phyloP scores from a whole-genome alignment of 1,284 basidiomycete species.

The Tranzscheliella williamsii region DNA sequence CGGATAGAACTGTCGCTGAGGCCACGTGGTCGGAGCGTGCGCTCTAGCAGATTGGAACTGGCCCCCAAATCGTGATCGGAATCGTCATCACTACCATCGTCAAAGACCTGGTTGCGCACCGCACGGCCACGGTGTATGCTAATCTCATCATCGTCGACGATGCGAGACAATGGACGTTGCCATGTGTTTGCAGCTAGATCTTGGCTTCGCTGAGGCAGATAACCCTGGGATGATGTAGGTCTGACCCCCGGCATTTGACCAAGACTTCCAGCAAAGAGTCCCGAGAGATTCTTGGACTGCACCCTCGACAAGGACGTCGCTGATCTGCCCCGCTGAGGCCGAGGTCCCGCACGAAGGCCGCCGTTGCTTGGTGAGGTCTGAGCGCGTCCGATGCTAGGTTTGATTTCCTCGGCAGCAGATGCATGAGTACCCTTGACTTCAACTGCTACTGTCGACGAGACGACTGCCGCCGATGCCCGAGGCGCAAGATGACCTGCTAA shows the following conservation, averaged over 20 bases:
- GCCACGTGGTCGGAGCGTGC: constrained; percentile 44
- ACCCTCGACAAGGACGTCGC: constrained; percentile 31
- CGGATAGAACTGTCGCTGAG: constrained; percentile 57
- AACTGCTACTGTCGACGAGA: constrained; percentile 42
- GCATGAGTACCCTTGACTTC: constrained; percentile 48
- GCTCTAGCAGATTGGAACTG: constrained; percentile 18
- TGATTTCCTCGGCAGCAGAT: constrained; percentile 18
- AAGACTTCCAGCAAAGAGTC: constrained; percentile 42
- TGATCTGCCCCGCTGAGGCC: constrained; percentile 27
- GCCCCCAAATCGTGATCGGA: constrained; percentile 18
- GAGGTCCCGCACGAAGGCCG: constrained; percentile 22
- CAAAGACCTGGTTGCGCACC: constrained; percentile 29
- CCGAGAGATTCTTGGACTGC: constrained; percentile 43
- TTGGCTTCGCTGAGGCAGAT: not conserved
- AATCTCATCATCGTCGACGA: constrained; percentile 55
- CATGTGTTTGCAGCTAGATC: not conserved
- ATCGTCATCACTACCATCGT: constrained; percentile 28
- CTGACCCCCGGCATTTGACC: not conserved
- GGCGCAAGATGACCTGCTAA: constrained; percentile 21
- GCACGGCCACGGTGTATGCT: constrained; percentile 42
- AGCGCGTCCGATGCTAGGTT: not conserved
- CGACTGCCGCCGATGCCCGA: constrained; percentile 42
- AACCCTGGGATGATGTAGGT: not conserved
- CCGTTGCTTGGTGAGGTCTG: constrained; percentile 1
- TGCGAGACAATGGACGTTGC: constrained; percentile 33